Evolutionary conservation across 2,329 filamentous ascomycete species (phyloP), one percentile per base, ranked within the genome.

Genomic region (Raffaelea deltoideospora): DNA sequence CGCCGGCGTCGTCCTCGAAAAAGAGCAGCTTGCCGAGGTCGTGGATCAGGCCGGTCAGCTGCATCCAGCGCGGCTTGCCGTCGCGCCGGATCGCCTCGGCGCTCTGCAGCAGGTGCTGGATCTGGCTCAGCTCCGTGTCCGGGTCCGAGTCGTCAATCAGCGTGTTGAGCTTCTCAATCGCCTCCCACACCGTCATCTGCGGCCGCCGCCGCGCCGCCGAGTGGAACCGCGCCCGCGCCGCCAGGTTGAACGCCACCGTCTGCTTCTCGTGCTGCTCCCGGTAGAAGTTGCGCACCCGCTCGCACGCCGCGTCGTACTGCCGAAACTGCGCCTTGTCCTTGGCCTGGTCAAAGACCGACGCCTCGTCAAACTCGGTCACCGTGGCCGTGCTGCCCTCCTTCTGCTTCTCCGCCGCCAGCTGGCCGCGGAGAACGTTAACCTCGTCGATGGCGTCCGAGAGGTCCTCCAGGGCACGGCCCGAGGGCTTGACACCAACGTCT

Each of bases 71-170:
- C 9, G 80, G 80, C 63, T 83, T 82, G 52, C 79, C 79, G 54
- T 93, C 86, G 34, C 80, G 75, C 22, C 85, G 79, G 53, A 93
- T 90, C 13, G 85, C 86, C 60, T 94, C 86, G 37, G 86, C 86
- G 15, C 80, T 78, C 56, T 94, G 86, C 14, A 93, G 72, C 22
- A 93, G 69, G 58, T 93, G 86, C 59, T 92, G 80, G 53, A 93
- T 92, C 63, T 93, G 86, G 21, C 76, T 79, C 43, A 94, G 76
- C 33, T 72, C 75, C 32, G 86, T 93, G 61, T 94, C 85, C 2
- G 86, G 86, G 61, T 94, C 86, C 17, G 79, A 86, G 59, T 92
- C 82, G 60, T 94, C 86, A 55, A 93, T 81, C 36, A 93, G 70
- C 0, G 80, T 85, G 68, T 93, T 84, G 51, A 93, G 77, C 59